Base-by-base conservation (phyloP, 129 eudicot species). In the Rutidosis leptorrhynchoides region DNA sequence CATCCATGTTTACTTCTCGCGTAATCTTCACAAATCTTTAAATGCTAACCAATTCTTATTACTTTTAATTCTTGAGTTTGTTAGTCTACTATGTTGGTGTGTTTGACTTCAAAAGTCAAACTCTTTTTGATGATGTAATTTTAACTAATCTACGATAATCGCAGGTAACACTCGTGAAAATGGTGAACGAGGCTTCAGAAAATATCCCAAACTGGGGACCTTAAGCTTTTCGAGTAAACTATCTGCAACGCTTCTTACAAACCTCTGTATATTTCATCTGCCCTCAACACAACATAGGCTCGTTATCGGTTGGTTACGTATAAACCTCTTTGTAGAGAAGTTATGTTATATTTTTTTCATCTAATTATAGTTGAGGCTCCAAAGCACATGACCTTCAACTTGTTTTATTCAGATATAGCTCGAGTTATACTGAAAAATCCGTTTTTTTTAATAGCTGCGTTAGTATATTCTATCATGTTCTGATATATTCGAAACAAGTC, bases 111-210 rank as follows among this genome's bases (percentile, higher is more conserved):
- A 69, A 25, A 54, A 58, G 58, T 70, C 60, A 6, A n/a, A 46
- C 26, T 19, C 30, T 0, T 64, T 32, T 11, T 5, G 1, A 0
- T 49, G 55, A 49, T 46, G 55, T 24, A 6, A 6, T 24, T 46
- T 30, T 35, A 42, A 62, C 62, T 58, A 53, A 15, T 63, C 23
- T 54, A 52, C 11, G 27, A 37, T 25, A 64, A 12, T 78, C 74
- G 65, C 87, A 93, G 98, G 98, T 93, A 53, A 93, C 98, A 11
- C 86, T 93, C 42, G 98, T 93, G 78, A 85, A 84, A 72, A 92
- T 92, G 98, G 98, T 92, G 83, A 92, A 92, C 58, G 98, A 92
- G 77, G 98, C 98, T 42, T 67, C 92, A 3, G 85, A 84, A 49
- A 85, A 88, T 68, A 80, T 85, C 81, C 96, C 96, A 40, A 83